Evolutionary conservation across 345 rosid genomes (phyloP).

Genomic region (Fremontodendron californicum): DNA sequence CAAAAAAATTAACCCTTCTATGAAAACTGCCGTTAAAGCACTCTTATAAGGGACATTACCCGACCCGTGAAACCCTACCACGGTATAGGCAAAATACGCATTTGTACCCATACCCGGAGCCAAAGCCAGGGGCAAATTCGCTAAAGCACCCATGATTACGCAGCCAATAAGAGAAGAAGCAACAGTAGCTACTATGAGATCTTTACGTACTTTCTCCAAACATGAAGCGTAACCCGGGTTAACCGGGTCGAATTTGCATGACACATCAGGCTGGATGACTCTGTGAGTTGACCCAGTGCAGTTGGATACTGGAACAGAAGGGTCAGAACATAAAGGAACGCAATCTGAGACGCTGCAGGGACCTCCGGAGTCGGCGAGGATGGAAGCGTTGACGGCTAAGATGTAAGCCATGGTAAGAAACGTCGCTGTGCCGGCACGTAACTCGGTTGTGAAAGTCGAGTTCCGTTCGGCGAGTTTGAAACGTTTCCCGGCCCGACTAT

Average conservation of each 20-base stretch:
- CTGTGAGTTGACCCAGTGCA: conserved; percentile 52
- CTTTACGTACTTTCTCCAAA: conserved; percentile 59
- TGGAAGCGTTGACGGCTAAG: conserved; percentile 95
- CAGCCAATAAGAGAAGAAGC: conserved; percentile 81
- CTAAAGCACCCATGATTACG: conserved; percentile 77
- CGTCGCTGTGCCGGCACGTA: conserved; percentile 92
- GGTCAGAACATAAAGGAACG: conserved; percentile 68
- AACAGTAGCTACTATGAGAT: conserved; percentile 84
- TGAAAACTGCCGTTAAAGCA: conserved; percentile 76
- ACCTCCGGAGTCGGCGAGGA: conserved; percentile 86
- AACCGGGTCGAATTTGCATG: conserved; percentile 86
- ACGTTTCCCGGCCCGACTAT: conserved; percentile 50
- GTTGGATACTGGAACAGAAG: conserved; percentile 38
- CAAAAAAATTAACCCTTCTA: conserved; percentile 75
- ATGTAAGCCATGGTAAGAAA: conserved; percentile 98
- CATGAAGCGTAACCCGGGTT: conserved; percentile 85
- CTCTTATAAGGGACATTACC: conserved; percentile 67
- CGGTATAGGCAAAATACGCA: conserved; percentile 90
- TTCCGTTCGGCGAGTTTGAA: conserved; percentile 73
- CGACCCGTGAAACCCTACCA: conserved; percentile 95
- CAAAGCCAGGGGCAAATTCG: conserved; percentile 80
- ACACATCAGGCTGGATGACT: conserved; percentile 49
- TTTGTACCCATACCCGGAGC: conserved; percentile 98
- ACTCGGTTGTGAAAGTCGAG: conserved; percentile 87
- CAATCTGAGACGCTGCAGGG: conserved; percentile 86